Evolutionary conservation across 768 basidiomycete species (phyloP), one percentile per base, ranked within the genome.

Genomic region (Cubamyces sp.): DNA sequence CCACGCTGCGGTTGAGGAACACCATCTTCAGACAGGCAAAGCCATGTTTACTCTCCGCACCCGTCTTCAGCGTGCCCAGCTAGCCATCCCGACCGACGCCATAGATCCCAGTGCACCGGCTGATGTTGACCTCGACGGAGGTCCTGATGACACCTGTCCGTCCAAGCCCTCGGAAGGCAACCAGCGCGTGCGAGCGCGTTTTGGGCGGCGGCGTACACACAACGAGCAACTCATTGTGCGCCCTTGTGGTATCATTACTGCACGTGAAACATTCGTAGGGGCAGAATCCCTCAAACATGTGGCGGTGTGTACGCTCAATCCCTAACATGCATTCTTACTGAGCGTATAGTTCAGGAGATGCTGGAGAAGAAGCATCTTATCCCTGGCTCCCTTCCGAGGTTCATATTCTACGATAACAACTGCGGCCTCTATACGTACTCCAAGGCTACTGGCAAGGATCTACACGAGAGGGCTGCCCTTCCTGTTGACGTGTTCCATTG

Each of bases 401-500:
- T 8, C 18, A 6, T 51, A 2, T 18, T 18, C 19, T 48, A 37
- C 30, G 55, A 57, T 9, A 47, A 37, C 12, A 39, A 34, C 14
- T 43, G 28, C 50, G 14, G 47, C 54, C 5, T 54, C 5, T 74
- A 75, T 59, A 71, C 69, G 45, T 70, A 71, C 46, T 76, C 73
- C 58, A 21, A 46, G 0, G 51, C 73, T 0, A 56, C 57, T 37
- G 54, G 63, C 18, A 66, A 71, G 42, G 57, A 63, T 0, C 68
- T 66, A 34, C 70, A 72, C 26, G 2, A 53, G 12, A 19, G 56
- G 11, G 64, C 74, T 14, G 68, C 71, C 1, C 65, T 77, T 1
- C 62, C 63, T 1, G 74, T 80, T 0, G 75, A 79, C 39, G 73
- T 77, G 0, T 80, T 78, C 34, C 79, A 79, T 40, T 75, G 71